Evolutionary conservation across 108 stramenopile genomes (phyloP), one percentile per base, ranked within the genome.

Genomic region (Conticribra guillardii): DNA sequence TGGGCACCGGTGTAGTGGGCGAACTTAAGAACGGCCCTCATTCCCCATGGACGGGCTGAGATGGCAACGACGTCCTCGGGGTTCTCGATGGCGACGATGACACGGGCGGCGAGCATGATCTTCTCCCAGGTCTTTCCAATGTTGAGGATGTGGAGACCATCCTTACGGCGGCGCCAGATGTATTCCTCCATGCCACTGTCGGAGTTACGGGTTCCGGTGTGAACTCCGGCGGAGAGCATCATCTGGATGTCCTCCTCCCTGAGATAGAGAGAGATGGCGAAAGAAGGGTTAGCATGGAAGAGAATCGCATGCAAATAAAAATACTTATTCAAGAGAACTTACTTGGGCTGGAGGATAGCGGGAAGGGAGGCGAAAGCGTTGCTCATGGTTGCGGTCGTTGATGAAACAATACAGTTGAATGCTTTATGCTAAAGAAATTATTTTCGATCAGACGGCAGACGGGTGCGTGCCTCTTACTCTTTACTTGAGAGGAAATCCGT

Each of bases 51-150:
- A 80, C 98, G 96, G 64, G 98, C 98, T 27, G 97, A 96, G 86
- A 99, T 98, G 84, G 97, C 98, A 49, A 98, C 91, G 55, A 99
- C 98, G 84, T 99, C 99, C 75, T 91, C 89, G 70, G 99, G 98
- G 82, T 99, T 99, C 86, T 99, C 99, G 76, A 99, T 98, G 82
- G 99, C 95, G 45, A 91, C 96, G 80, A 99, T 99, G 68, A 99
- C 97, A 76, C 99, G 96, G 64, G 99, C 99, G 52, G 99, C 99
- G 61, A 99, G 89, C 69, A 98, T 89, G 67, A 99, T 80, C 94
- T 99, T 99, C 92, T 99, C 99, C 98, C 97, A 98, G 51, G 99
- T 99, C 94, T 98, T 97, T 55, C 96, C 97, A 67, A 99, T 91
- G 96, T 99, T 99, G 60, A 99, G 88, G 77, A 99, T 97, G 97